Conservation (phyloP, 176 grass and related monocot genomes). For the Echinochloa phyllopogon region DNA sequence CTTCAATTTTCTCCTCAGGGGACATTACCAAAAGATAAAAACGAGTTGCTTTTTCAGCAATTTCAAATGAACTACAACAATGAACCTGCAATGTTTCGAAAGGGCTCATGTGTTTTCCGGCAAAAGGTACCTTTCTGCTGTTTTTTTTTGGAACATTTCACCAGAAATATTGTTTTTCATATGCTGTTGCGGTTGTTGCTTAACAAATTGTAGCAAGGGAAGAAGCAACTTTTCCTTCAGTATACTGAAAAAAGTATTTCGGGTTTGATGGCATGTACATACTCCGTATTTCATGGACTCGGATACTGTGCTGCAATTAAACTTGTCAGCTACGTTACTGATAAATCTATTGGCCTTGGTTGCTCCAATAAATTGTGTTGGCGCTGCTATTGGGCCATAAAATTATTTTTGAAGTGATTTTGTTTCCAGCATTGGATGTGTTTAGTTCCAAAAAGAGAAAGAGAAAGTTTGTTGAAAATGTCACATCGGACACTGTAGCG, state of each 20-base stretch:
- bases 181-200: not conserved
- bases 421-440: not conserved
- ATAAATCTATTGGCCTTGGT: not conserved
- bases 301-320: not conserved
- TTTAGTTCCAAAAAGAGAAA: too few species aligned
- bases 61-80: slow-evolving; percentile 87
- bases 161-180: not conserved
- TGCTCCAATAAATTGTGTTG: not conserved
- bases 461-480: too few species aligned
- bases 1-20: slow-evolving; percentile 49
- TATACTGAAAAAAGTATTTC: not conserved
- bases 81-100: slow-evolving; percentile 71
- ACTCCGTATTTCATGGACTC: not conserved
- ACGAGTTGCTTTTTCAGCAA: slow-evolving; percentile 82
- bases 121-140: slow-evolving; percentile 34
- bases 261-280: slow-evolving; percentile 1
- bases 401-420: slow-evolving; percentile 4
- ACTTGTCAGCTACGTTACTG: not conserved
- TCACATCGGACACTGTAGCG: too few species aligned
- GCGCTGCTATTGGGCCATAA: slow-evolving; percentile 18
- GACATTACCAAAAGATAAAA: slow-evolving; percentile 79
- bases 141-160: slow-evolving; percentile 5
- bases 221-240: slow-evolving; percentile 32
- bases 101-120: slow-evolving; percentile 66
- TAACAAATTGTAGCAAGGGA: not conserved